Conservation (phyloP, 108 stramenopile species). For the Stephanodiscus triporus region DNA sequence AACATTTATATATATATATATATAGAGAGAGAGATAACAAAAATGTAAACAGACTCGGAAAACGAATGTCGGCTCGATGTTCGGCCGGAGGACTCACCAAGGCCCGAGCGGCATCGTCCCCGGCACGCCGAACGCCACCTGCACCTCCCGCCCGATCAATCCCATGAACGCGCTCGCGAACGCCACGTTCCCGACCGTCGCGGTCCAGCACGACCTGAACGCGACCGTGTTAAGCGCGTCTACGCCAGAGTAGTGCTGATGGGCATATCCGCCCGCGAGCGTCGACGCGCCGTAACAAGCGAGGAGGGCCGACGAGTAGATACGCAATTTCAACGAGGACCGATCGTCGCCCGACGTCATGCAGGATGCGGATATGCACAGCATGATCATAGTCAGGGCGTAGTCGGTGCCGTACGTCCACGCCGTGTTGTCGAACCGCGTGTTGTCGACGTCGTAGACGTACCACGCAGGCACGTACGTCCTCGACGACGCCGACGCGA, state of each 20-base stretch:
- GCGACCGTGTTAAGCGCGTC: conserved; percentile 52
- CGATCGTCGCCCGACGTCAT: conserved; percentile 1
- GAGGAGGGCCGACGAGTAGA: conserved; percentile 49
- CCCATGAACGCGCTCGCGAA: conserved; percentile 79
- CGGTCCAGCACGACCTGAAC: conserved; percentile 79
- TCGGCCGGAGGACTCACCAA: conserved; percentile 6
- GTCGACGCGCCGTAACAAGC: conserved; percentile 64
- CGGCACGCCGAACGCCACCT: conserved; percentile 35
- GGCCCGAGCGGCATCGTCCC: conserved; percentile 26
- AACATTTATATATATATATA: too few species aligned
- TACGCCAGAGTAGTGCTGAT: conserved; percentile 58
- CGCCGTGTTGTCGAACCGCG: conserved; percentile 75
- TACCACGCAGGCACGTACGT: conserved; percentile 65
- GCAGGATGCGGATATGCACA: conserved; percentile 27
- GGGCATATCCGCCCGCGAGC: conserved; percentile 70
- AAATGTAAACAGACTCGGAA: too few species aligned
- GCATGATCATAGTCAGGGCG: conserved; percentile 64
- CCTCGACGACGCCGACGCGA: conserved; percentile 42
- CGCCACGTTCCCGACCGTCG: conserved; percentile 84
- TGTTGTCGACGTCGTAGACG: conserved; percentile 52
- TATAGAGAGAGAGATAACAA: too few species aligned
- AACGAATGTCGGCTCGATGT: too few species aligned
- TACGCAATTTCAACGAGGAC: conserved; percentile 10
- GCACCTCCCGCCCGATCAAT: conserved; percentile 60
- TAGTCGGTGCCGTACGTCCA: conserved; percentile 91